A percentile compares a stretch with the other conserved stretches of the same genome.
Conservation (phyloP, 1,139 yeast genomes). For the Nakaseomyces glabratus region DNA sequence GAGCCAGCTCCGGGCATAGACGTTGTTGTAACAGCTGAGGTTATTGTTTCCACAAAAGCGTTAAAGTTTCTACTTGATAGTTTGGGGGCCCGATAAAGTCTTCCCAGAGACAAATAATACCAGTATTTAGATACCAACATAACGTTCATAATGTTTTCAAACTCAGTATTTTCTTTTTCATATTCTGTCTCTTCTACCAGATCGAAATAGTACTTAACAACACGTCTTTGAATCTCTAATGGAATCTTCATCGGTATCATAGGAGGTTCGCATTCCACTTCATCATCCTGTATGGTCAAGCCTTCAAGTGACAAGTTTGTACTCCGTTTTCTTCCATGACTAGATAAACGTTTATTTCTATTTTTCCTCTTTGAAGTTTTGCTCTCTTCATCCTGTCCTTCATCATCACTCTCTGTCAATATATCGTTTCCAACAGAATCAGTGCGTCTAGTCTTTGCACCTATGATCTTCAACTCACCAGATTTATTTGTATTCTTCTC, state of each 20-base stretch:
- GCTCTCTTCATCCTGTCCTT: background rate
- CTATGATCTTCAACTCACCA: constrained; percentile 3
- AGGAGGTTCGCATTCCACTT: background rate
- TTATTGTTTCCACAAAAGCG: constrained; percentile 62
- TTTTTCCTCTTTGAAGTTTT: background rate
- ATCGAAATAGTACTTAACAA: background rate
- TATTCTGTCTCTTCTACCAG: background rate
- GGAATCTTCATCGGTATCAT: constrained; percentile 1
- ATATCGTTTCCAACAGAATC: constrained; percentile 6
- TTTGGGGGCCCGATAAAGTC: constrained; percentile 54
- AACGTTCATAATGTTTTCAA: constrained; percentile 41
- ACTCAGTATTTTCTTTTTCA: constrained; percentile 2
- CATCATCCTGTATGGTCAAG: background rate
- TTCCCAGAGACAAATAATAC: constrained; percentile 50
- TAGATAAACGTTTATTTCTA: background rate
- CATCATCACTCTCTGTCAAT: background rate
- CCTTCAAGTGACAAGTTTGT: too few relatives aligned
- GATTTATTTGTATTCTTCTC: constrained; percentile 3
- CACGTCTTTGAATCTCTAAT: background rate
- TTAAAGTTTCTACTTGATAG: constrained; percentile 61
- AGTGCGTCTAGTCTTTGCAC: constrained; percentile 2
- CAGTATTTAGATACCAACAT: constrained; percentile 55
- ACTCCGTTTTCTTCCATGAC: constrained; percentile 3
- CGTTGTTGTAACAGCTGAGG: constrained; percentile 20
- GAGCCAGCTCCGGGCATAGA: background rate